Evolutionary conservation across 164 flowering plant species (phyloP), one percentile per base, ranked within the genome.

Genomic region (Macadamia integrifolia): DNA sequence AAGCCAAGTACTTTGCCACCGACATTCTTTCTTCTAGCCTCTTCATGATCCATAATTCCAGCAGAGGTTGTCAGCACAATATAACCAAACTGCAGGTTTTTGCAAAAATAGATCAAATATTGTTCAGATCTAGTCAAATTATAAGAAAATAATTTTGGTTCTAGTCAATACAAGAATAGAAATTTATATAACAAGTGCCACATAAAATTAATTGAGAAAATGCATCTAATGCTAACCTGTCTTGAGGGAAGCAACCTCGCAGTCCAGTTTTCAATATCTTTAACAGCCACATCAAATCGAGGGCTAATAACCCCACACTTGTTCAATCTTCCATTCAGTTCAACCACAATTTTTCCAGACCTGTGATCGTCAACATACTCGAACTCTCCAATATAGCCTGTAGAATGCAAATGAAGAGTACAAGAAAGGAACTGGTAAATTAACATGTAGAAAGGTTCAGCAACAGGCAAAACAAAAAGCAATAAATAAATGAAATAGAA

Each of bases 271-370:
- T 86, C 90, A 59, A 86, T 86, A 57, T 86, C 90, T 53, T 83
- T 83, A 52, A 86, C 90, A 3, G 85, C 87, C 56, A 86, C 85
- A 72, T 86, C 90, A 77, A 87, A 87, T 35, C 88, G 87, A 64
- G 88, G 91, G 70, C 86, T 85, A 35, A 87, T 85, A 43, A 87
- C 88, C 40, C 91, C 91, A 76, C 91, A 87, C 70, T 86, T 86
- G 82, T 86, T 86, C 69, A 86, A 71, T 68, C 90, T 82, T 50
- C 90, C 90, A 64, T 86, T 86, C 50, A 86, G 73, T 68, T 86
- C 90, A 17, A 86, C 88, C 48, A 86, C 90, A 71, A 86, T 82
- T 61, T 86, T 85, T 2, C 87, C 87, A 52, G 90, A 65, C 66
- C 90, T 81, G 62, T 86, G 90, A 44, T 86, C 90, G 71, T 86